Evolutionary conservation across 2,329 filamentous ascomycete genomes (phyloP).

Genomic region (Pseudopyrenochaeta lycopersici): DNA sequence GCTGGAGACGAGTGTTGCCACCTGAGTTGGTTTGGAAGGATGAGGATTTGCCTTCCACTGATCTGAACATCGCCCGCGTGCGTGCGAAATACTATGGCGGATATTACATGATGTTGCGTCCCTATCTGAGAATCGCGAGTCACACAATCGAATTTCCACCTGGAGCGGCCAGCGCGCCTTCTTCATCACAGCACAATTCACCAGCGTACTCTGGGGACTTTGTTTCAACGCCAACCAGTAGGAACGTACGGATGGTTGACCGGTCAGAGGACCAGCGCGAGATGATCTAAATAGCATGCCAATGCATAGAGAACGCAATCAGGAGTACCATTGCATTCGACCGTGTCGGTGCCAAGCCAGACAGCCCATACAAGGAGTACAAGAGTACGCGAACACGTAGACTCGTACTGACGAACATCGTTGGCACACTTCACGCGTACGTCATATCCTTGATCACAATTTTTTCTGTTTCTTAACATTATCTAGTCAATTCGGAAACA

Average conservation of each 20-base stretch:
- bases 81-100: constrained; percentile 96
- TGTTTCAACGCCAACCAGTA: constrained; percentile 16
- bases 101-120: constrained; percentile 86
- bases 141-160: constrained; percentile 57
- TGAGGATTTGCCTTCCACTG: constrained; percentile 72
- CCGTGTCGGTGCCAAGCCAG: constrained; percentile 56
- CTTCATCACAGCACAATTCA: constrained; percentile 56
- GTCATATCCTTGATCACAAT: constrained; percentile 19
- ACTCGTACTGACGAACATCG: constrained; percentile 92
- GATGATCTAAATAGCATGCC: constrained; percentile 36
- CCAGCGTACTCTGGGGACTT: constrained; percentile 54
- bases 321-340: constrained; percentile 87
- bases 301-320: constrained; percentile 69
- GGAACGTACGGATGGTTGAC: constrained; percentile 39
- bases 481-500: constrained; percentile 91
- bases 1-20: constrained; percentile 63
- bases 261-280: constrained; percentile 33
- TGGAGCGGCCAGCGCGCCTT: constrained; percentile 25
- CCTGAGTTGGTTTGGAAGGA: constrained; percentile 69
- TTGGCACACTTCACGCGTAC: constrained; percentile 81
- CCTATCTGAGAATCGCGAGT: constrained; percentile 71
- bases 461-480: constrained; percentile 12
- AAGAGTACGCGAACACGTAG: constrained; percentile 68
- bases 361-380: constrained; percentile 51
- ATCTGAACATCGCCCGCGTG: constrained; percentile 84